A percentile compares a stretch with the other conserved stretches of the same genome.
phyloP scores from a whole-genome alignment of 768 basidiomycete species.

The Melanogaster broomeanus region DNA sequence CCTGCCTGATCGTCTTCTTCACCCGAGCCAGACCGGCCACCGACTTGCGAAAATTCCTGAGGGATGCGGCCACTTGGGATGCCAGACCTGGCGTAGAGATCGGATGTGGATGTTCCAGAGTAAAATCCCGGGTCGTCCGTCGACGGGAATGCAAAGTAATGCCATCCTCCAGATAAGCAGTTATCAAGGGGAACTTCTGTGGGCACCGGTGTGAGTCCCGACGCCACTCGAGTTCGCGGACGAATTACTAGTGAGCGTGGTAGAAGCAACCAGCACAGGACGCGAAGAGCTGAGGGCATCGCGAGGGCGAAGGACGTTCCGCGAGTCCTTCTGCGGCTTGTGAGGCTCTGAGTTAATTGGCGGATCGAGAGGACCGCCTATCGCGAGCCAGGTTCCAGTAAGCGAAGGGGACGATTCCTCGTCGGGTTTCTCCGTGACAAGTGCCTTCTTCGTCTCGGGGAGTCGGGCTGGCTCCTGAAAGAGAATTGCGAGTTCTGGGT shows the following conservation, averaged over 20 bases:
- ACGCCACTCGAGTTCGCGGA: neutral
- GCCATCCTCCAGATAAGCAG: conserved; percentile 3
- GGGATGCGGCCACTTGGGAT: neutral
- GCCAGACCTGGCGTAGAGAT: neutral
- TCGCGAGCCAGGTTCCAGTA: conserved; percentile 17
- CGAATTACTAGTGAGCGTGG: neutral
- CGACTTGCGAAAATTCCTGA: neutral
- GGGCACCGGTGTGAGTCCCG: neutral
- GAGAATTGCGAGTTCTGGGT: conserved; percentile 20
- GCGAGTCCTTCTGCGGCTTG: neutral
- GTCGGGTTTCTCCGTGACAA: neutral
- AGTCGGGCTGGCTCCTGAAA: neutral
- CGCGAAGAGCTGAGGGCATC: neutral
- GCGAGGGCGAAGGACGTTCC: neutral
- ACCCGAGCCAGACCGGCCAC: neutral
- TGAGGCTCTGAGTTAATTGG: conserved; percentile 13
- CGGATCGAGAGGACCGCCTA: conserved; percentile 30
- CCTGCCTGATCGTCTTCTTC: neutral
- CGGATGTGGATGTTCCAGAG: neutral
- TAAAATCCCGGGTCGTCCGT: neutral
- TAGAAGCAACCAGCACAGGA: conserved; percentile 2
- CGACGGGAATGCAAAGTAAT: neutral
- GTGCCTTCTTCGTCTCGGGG: neutral
- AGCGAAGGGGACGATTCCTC: neutral
- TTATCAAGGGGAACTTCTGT: neutral